A percentile compares a stretch with the other conserved stretches of the same genome.
Conservation (phyloP, 768 basidiomycete genomes). For the Tulasnella sp. region DNA sequence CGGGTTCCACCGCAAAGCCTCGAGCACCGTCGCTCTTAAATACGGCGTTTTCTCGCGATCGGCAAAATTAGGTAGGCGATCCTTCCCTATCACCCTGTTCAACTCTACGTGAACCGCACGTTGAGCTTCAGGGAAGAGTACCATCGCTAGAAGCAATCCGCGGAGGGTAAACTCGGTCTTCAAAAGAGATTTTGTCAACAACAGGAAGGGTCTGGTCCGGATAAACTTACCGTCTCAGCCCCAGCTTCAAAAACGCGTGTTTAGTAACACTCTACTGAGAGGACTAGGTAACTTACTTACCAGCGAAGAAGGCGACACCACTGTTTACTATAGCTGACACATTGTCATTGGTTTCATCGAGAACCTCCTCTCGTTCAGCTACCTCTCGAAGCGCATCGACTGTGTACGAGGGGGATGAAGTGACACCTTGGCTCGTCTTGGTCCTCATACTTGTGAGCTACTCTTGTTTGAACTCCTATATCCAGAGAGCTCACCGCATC, state of each 20-base stretch:
- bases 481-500: background rate
- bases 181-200: background rate
- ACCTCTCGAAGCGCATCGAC: background rate
- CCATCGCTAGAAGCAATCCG: conserved; percentile 20
- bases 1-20: conserved; percentile 17
- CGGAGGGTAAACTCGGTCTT: background rate
- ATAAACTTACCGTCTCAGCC: background rate
- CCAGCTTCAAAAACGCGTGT: background rate
- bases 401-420: too few species aligned
- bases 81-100: conserved; percentile 21
- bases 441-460: too few species aligned
- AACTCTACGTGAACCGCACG: conserved; percentile 29
- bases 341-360: background rate
- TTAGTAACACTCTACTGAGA: background rate
- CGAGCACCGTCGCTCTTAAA: conserved; percentile 15
- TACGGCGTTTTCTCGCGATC: conserved; percentile 18
- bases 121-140: conserved; percentile 30
- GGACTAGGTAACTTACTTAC: too few species aligned
- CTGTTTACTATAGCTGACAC: background rate
- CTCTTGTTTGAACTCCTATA: too few species aligned
- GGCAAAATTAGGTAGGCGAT: conserved; percentile 21
- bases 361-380: background rate
- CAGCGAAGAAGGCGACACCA: background rate
- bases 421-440: background rate
- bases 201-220: background rate